Conservation (phyloP, 441 rosid genomes). For the Sinapis alba region DNA sequence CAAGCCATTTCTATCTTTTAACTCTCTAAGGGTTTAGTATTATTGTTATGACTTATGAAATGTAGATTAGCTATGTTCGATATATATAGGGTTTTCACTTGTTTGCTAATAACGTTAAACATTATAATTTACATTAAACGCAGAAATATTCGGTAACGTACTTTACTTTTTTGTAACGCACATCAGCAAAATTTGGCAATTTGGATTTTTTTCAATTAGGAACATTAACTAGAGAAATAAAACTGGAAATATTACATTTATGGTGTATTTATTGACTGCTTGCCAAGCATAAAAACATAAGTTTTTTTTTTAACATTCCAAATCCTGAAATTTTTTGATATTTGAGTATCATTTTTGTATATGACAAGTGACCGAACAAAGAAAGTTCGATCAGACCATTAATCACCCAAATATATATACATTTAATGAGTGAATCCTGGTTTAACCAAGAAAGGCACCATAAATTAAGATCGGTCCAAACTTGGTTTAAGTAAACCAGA, state of each 20-base stretch:
- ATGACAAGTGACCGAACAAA: too few relatives aligned
- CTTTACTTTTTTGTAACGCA: neutral
- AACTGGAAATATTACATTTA: neutral
- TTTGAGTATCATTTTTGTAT: too few relatives aligned
- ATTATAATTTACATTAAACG: neutral
- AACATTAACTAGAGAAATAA: neutral
- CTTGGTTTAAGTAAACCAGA: constrained; percentile 5
- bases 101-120: neutral
- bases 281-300: neutral
- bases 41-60: neutral
- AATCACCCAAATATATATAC: neutral
- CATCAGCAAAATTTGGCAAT: neutral
- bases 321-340: neutral
- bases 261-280: neutral
- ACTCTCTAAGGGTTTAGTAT: neutral
- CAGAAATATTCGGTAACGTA: neutral
- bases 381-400: neutral
- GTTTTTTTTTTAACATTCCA: neutral
- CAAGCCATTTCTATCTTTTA: neutral
- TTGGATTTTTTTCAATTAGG: neutral
- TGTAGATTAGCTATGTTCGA: neutral
- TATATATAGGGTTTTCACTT: neutral
- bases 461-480: neutral
- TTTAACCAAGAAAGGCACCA: constrained; percentile 12
- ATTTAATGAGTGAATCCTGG: neutral